These are phyloP conservation scores for Lactarius vividus DNA, from an alignment of 768 basidiomycete species.

Conservation along the genomic window DNA sequence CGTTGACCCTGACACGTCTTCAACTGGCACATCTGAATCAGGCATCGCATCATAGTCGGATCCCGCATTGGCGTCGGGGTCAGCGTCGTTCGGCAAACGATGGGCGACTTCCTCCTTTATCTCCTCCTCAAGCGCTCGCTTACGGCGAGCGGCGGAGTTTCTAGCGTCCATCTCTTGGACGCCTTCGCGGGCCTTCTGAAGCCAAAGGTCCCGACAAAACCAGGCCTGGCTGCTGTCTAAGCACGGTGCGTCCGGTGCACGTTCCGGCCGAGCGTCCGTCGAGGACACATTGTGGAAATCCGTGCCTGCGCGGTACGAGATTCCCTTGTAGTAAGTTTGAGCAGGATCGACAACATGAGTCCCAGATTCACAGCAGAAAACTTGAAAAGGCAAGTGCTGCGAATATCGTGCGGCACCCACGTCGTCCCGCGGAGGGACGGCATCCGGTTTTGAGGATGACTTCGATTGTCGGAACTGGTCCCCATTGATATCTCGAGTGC, in stretches of 20 bases:
- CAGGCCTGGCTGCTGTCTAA: conserved; percentile 96
- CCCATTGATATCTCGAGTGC: conserved; percentile 96
- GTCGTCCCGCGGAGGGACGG: conserved; percentile 88
- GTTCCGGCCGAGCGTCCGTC: conserved; percentile 49
- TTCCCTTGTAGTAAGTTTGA: conserved; percentile 92
- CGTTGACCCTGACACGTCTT: conserved; percentile 30
- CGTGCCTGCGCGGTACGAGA: conserved; percentile 77
- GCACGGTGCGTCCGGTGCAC: conserved; percentile 80
- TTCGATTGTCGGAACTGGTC: conserved; percentile 98
- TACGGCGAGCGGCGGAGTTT: conserved; percentile 26
- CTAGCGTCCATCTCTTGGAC: conserved; percentile 50
- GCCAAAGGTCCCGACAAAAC: conserved; percentile 98
- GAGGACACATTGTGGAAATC: conserved; percentile 80
- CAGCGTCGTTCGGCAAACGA: conserved; percentile 36
- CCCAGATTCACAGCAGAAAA: conserved; percentile 98
- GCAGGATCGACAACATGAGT: conserved; percentile 95
- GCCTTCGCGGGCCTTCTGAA: conserved; percentile 77
- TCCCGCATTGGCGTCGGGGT: conserved; percentile 78
- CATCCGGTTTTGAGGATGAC: conserved; percentile 85
- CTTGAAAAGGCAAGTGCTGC: conserved; percentile 94
- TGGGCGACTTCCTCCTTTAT: conserved; percentile 34
- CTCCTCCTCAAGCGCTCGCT: conserved; percentile 35
- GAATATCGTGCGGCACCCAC: conserved; percentile 79
- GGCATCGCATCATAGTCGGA: conserved; percentile 89
- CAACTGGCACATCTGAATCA: conserved; percentile 46